Evolutionary conservation across 495 filamentous ascomycete species (phyloP), one percentile per base, ranked within the genome.

Genomic region (Venustampulla echinocandica): DNA sequence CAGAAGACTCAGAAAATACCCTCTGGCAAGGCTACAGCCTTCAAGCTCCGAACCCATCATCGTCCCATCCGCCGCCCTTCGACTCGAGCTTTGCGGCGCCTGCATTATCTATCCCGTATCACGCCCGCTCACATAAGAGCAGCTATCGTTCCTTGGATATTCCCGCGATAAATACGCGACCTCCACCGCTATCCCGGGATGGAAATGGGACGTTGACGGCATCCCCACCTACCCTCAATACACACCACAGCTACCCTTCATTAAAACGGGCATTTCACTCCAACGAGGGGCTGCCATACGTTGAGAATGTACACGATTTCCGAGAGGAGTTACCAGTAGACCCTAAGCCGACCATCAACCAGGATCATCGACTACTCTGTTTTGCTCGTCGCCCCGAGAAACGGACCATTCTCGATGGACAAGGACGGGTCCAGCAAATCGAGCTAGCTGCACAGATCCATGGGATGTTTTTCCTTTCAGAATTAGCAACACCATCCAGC

Each of bases 391-490:
- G 69, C 23, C 69, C 65, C 39, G 72, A 76, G 55, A 75, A 75
- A 62, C 71, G 74, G 57, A 76, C 73, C 43, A 69, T 76, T 15
- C 62, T 75, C 52, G 74, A 78, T 51, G 58, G 63, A 28, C 69
- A 74, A 58, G 74, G 73, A 14, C 67, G 72, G 38, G 68, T 74
- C 53, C 69, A 74, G 54, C 66, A 73, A 44, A 69, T 76, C 34
- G 73, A 76, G 44, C 70, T 94, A 18, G 76, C 84, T 23, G 87
- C 88, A 33, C 88, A 93, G 62, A 74, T 95, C 34, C 87, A 94
- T 61, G 89, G 89, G 62, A 95, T 94, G 87, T 95, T 95, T 66
- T 95, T 94, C 60, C 73, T 95, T 18, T 88, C 88, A 47, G 89
- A 95, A 63, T 82, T 89, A 50, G 82, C 86, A 11, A 77, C 85